Percentiles rank a stretch among this genome's conserved stretches.
Conservation (phyloP, 768 basidiomycete species). For the Polyporus arcularius region DNA sequence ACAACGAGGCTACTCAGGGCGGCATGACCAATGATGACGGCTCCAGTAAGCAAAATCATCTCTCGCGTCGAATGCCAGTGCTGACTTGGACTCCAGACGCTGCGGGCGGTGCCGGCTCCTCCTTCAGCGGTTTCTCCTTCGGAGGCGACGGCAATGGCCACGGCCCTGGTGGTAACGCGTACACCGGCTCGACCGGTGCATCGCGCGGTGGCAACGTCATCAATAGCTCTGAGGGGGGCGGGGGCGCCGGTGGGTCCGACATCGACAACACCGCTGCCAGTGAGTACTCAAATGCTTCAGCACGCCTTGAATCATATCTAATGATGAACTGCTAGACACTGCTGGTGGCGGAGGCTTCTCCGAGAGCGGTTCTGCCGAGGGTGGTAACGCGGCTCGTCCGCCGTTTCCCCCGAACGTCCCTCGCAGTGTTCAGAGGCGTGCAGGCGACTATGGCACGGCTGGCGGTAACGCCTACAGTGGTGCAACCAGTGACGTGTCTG, state of each 20-base stretch:
- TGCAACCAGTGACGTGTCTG: constrained; percentile 17
- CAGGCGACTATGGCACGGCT: constrained; percentile 19
- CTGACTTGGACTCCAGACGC: constrained; percentile 9
- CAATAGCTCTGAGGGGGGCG: constrained; percentile 3
- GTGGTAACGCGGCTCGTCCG: constrained; percentile 14
- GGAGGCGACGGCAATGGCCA: constrained; percentile 23
- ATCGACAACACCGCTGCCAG: constrained; percentile 18
- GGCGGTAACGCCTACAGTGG: constrained; percentile 27
- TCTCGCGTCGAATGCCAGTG: neutral
- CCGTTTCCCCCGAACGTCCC: neutral
- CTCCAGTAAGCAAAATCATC: constrained; percentile 14
- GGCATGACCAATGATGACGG: constrained; percentile 17
- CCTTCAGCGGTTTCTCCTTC: constrained; percentile 19
- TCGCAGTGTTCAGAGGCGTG: constrained; percentile 13
- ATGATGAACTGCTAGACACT: constrained; percentile 2
- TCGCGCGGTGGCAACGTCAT: constrained; percentile 20
- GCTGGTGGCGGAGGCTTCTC: constrained; percentile 19
- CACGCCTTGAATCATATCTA: neutral
- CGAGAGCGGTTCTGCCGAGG: constrained; percentile 21
- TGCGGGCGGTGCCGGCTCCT: constrained; percentile 18
- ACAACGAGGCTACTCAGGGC: constrained; percentile 11
- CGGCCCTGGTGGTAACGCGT: constrained; percentile 24
- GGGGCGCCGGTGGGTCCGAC: neutral
- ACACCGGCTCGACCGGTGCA: constrained; percentile 16
- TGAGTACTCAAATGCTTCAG: neutral